phyloP scores from a whole-genome alignment of 2,329 filamentous ascomycete genomes.

The Diplodia sapinea region DNA sequence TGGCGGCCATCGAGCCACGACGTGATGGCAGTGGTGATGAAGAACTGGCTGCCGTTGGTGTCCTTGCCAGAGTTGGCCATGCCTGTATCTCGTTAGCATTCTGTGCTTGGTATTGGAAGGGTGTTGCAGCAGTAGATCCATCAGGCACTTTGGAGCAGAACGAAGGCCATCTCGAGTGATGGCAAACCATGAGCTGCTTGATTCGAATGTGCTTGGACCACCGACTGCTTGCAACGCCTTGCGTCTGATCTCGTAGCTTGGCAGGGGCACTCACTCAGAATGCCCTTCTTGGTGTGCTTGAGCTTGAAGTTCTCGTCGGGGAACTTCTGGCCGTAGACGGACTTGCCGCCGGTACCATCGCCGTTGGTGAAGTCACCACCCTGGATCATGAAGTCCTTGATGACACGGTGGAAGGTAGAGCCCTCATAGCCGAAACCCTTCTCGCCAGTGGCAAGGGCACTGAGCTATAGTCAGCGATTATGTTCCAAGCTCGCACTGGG shows the following conservation, averaged over 20 bases:
- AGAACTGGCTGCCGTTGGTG: constrained; percentile 75
- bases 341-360: constrained; percentile 84
- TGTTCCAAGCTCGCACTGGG: constrained; percentile 33
- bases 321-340: constrained; percentile 85
- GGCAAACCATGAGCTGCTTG: no score
- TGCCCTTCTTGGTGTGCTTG: constrained; percentile 84
- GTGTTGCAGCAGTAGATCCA: no score
- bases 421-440: constrained; percentile 85
- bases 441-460: constrained; percentile 81
- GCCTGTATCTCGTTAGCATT: constrained; percentile 59
- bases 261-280: constrained; percentile 56
- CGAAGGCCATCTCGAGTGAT: no score
- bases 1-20: constrained; percentile 78
- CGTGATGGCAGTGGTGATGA: constrained; percentile 72
- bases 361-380: constrained; percentile 86
- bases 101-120: constrained; percentile 72
- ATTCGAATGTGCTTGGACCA: no score
- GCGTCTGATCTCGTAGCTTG: no score
- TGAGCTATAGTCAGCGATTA: constrained; percentile 49
- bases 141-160: no score
- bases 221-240: no score
- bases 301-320: constrained; percentile 94
- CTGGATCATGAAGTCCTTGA: constrained; percentile 92
- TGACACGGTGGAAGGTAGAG: constrained; percentile 86
- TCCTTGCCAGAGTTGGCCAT: constrained; percentile 73